Evolutionary conservation across 2,329 filamentous ascomycete genomes (phyloP).

Genomic region (Diatrype stigma): DNA sequence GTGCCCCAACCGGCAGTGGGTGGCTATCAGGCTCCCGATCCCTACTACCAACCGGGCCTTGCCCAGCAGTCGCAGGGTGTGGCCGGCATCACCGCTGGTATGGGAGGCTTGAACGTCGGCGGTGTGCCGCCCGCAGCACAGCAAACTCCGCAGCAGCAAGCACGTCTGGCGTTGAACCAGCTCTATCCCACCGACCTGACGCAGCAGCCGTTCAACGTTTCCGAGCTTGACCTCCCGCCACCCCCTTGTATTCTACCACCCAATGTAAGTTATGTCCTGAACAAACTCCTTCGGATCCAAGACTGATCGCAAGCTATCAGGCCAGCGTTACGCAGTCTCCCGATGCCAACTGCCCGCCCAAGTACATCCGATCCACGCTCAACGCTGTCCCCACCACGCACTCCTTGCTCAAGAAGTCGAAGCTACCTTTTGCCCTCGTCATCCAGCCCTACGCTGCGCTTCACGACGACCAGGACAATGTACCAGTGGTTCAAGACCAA

Average conservation of each 20-base stretch:
- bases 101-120: constrained; percentile 81
- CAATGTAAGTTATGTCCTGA: constrained; percentile 62
- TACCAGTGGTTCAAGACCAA: constrained; percentile 92
- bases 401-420: constrained; percentile 92
- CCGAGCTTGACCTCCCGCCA: constrained; percentile 85
- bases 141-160: constrained; percentile 44
- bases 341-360: constrained; percentile 83
- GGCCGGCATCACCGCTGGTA: constrained; percentile 74
- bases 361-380: constrained; percentile 91
- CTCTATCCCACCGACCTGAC: constrained; percentile 89
- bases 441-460: constrained; percentile 94
- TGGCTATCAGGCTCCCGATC: constrained; percentile 65
- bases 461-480: constrained; percentile 85
- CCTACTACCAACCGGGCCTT: constrained; percentile 58
- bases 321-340: constrained; percentile 88
- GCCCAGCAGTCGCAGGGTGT: constrained; percentile 47
- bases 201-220: constrained; percentile 89
- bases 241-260: constrained; percentile 86
- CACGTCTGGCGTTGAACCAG: constrained; percentile 67
- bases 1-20: constrained; percentile 44
- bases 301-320: constrained; percentile 47
- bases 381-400: constrained; percentile 92
- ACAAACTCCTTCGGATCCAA: background rate
- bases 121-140: constrained; percentile 48
- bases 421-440: constrained; percentile 88